Percentiles rank a stretch among this genome's conserved stretches.
Conservation (phyloP, 257 asterid species). For the Penstemon eatonii region DNA sequence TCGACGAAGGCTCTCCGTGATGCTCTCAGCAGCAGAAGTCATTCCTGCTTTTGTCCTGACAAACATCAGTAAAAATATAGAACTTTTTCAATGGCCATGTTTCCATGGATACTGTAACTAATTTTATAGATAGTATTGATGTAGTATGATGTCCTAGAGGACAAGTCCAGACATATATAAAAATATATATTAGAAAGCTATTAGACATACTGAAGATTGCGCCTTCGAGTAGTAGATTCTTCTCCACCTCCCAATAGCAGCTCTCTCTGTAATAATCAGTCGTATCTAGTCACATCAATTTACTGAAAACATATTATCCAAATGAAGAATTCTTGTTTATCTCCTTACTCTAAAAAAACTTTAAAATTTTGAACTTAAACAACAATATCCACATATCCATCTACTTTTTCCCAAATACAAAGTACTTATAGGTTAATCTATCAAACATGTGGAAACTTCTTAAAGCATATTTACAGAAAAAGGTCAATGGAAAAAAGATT, state of each 20-base stretch:
- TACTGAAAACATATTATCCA: neutral
- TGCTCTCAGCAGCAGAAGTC: slow-evolving; percentile 98
- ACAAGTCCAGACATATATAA: neutral
- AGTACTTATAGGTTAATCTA: neutral
- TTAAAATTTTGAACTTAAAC: neutral
- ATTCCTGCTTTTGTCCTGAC: slow-evolving; percentile 90
- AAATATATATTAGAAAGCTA: slow-evolving; percentile 8
- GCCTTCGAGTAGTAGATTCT: slow-evolving; percentile 90
- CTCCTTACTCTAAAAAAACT: neutral
- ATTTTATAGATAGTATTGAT: neutral
- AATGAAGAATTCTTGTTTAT: neutral
- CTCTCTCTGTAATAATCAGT: slow-evolving; percentile 64
- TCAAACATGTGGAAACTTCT: neutral
- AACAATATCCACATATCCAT: slow-evolving; percentile 4
- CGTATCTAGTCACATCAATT: slow-evolving; percentile 23
- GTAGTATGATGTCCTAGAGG: neutral
- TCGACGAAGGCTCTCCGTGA: slow-evolving; percentile 93
- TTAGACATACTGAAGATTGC: slow-evolving; percentile 72
- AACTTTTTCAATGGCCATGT: slow-evolving; percentile 15
- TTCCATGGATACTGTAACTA: neutral
- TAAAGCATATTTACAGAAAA: too few relatives aligned
- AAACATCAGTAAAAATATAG: slow-evolving; percentile 20
- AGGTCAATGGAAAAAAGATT: neutral
- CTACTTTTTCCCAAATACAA: neutral
- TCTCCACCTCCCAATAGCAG: slow-evolving; percentile 96